Base-by-base conservation (phyloP, 116 monocot genomes). In the Phalaenopsis hybrid region DNA sequence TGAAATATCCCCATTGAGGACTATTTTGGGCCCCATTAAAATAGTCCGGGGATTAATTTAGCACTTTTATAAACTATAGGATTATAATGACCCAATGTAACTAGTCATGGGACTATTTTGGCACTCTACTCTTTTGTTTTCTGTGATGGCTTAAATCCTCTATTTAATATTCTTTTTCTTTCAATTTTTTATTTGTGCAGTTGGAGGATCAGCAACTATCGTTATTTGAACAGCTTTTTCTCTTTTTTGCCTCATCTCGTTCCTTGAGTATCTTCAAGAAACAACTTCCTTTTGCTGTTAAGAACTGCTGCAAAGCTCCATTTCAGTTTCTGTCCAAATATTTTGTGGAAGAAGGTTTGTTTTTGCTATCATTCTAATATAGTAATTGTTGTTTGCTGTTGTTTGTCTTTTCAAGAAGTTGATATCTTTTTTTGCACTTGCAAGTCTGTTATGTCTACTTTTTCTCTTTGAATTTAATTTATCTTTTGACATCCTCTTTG, bases 331-430 rank as follows among this genome's bases (percentile, higher is more conserved):
- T 97, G 41, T 89, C 91, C 2, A 91, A 87, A 81, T 94, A 89
- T 83, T 94, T 92, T 77, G 61, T 88, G 43, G 85, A 89, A 75
- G 92, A 91, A 92, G 96, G 94, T 96, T 80, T 81, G 85, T 85
- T 44, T 44, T 75, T 5, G n/a, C 18, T 45, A 8, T 75, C 75
- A 20, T 20, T 46, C 75, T 75, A 45, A 45, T n/a, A 16, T 41
- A 37, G 31, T 63, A 63, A 63, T 21, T 25, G 55, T 15, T 55
- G 55, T 55, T 55, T 67, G 21, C 28, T 28, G 23, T 72, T 72
- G 41, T 15, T 72, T 31, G 13, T 72, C 63, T 41, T 72, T 41
- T 72, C 11, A 12, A 16, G 3, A 72, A 72, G 37, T 41, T 72
- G 15, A 72, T 72, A 5, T 72, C 13, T 37, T 72, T 16, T 11